A percentile compares a stretch with the other conserved stretches of the same genome.
Evolutionary conservation across 176 grass and related monocot species (phyloP).

Genomic region (Bonia amplexicaulis): DNA sequence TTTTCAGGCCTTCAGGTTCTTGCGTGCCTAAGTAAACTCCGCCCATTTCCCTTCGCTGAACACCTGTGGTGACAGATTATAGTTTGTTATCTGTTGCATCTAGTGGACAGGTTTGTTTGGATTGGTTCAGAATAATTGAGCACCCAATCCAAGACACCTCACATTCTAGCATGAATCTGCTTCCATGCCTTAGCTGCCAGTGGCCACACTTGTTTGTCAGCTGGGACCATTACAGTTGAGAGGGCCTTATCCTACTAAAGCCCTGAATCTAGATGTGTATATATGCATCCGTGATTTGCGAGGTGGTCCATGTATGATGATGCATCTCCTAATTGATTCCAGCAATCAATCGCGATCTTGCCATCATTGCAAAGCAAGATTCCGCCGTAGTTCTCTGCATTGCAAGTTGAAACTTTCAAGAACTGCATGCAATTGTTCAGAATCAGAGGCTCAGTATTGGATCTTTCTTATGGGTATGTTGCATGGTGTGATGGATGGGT

Average conservation of each 20-base stretch:
- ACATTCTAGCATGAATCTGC: slow-evolving; percentile 13
- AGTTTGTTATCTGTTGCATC: background rate
- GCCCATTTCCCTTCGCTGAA: background rate
- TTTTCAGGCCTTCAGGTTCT: background rate
- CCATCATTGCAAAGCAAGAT: background rate
- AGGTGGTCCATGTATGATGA: background rate
- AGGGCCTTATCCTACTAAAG: background rate
- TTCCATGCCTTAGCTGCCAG: background rate
- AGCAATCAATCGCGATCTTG: background rate
- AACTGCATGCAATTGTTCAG: background rate
- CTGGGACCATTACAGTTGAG: slow-evolving; percentile 1
- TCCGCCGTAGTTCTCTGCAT: background rate
- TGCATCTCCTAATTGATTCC: background rate
- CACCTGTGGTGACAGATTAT: background rate
- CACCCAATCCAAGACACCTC: background rate
- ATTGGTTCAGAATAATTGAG: slow-evolving; percentile 11
- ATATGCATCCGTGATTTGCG: background rate
- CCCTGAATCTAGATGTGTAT: background rate
- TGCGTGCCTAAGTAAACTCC: background rate
- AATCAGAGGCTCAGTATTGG: too few species aligned
- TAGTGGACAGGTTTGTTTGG: background rate
- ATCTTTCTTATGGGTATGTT: background rate
- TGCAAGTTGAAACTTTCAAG: background rate
- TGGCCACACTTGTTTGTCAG: background rate
- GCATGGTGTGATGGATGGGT: background rate